Evolutionary conservation across 768 basidiomycete genomes (phyloP).

Genomic region (Termitomyces sp.): DNA sequence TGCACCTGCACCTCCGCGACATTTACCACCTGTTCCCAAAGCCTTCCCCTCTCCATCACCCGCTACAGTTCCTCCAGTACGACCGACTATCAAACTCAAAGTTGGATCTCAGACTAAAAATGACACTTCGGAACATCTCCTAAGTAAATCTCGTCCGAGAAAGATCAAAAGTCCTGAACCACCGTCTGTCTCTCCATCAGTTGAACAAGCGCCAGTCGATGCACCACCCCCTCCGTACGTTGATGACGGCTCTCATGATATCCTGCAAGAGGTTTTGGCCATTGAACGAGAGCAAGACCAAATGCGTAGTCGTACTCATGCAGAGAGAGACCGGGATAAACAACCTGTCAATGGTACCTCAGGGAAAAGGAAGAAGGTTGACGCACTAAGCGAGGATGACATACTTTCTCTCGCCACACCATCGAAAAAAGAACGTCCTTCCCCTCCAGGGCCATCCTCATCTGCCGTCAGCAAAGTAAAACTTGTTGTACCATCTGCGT

Average conservation of each 20-base stretch:
- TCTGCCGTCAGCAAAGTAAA: conserved; percentile 17
- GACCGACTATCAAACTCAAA: conserved; percentile 67
- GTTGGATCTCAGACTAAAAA: conserved; percentile 37
- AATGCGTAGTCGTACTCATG: conserved; percentile 39
- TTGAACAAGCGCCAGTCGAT: conserved; percentile 39
- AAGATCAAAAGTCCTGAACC: conserved; percentile 39
- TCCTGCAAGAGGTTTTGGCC: conserved; percentile 77
- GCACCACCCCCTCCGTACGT: conserved; percentile 63
- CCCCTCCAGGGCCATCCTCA: conserved; percentile 34
- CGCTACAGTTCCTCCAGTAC: conserved; percentile 26
- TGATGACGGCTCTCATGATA: conserved; percentile 79
- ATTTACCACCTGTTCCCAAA: conserved; percentile 33
- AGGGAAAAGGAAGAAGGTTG: conserved; percentile 55
- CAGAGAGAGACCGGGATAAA: conserved; percentile 34
- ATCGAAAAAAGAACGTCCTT: conserved; percentile 49
- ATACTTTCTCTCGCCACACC: conserved; percentile 59
- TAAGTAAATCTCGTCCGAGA: conserved; percentile 32
- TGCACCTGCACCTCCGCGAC: conserved; percentile 27
- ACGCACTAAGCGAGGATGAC: conserved; percentile 46
- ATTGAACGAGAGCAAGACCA: conserved; percentile 67
- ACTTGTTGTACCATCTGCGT: conserved; percentile 15
- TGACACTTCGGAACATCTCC: conserved; percentile 25
- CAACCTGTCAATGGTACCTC: conserved; percentile 33
- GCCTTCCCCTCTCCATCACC: conserved; percentile 29
- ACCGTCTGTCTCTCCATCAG: conserved; percentile 18